Base-by-base conservation (phyloP, 495 filamentous ascomycete species). In the Cladorrhinum samala region DNA sequence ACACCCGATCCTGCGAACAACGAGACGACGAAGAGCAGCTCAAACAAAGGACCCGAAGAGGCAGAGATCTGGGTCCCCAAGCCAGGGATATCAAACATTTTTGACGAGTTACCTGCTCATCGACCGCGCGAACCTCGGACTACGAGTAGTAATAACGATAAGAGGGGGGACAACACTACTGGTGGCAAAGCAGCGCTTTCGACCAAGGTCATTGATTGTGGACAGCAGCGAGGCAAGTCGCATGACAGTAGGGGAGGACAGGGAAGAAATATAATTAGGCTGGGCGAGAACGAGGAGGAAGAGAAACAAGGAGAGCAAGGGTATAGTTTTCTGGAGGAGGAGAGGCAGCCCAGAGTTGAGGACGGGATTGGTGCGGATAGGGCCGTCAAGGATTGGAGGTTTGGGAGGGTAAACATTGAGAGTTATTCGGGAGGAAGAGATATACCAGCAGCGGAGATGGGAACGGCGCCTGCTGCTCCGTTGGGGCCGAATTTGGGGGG, bases 371-470 rank as follows among this genome's bases (percentile, higher is more conserved):
- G 70, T 5, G 67, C 74, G 16, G 36, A 56, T 8, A 72, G 56
- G 44, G 73, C 73, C 3, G 60, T 51, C 6, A 70, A 59, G 57
- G 75, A 78, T 50, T 78, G 75, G 75, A 60, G 75, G 40, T 78
- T 77, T 50, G 72, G 68, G 9, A 62, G 63, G 30, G 58, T 78
- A 14, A 65, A 60, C 21, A 63, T 78, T 14, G 69, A 73, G 63
- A 76, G 74, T 43, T 68, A 40, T 14, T 16, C 14, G 17, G 25
- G 7, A 13, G 39, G 2, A 1, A 20, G 18, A n/a, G 16, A 33
- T 23, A 47, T 33, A 1, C 42, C 42, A 3, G 39, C 39, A 3
- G 43, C 16, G 3, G 18, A 13, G 30, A n/a, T 9, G 14, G 60
- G 69, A 13, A 60, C 62, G 7, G n/a, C n/a, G n/a, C 71, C 72